Evolutionary conservation across 1,139 yeast genomes (phyloP).

Genomic region (Arxiozyma bovina): DNA sequence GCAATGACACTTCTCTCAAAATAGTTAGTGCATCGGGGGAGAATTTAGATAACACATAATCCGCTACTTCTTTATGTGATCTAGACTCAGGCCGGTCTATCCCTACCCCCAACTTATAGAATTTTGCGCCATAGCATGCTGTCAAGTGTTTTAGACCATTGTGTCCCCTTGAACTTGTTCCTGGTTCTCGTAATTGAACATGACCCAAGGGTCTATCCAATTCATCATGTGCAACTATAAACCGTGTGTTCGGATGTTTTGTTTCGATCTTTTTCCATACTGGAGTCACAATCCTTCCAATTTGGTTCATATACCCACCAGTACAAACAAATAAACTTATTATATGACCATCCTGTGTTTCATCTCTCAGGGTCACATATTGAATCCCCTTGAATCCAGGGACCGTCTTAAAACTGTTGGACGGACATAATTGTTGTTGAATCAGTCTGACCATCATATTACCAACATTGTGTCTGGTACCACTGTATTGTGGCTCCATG

Average conservation of each 20-base stretch:
- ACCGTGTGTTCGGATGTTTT: background rate
- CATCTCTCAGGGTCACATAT: background rate
- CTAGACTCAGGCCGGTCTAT: slow-evolving; percentile 54
- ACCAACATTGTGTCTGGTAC: slow-evolving; percentile 75
- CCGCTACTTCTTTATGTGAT: slow-evolving; percentile 41
- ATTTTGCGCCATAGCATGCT: slow-evolving; percentile 30
- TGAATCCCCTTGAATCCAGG: background rate
- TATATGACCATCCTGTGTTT: background rate
- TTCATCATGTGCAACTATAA: slow-evolving; percentile 65
- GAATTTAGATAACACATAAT: slow-evolving; percentile 49
- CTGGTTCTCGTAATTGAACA: slow-evolving; percentile 47
- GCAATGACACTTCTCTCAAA: background rate
- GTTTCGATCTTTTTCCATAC: slow-evolving; percentile 34
- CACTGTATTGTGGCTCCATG: slow-evolving; percentile 53
- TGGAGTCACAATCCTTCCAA: slow-evolving; percentile 47
- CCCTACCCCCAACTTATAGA: slow-evolving; percentile 53
- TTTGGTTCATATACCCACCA: slow-evolving; percentile 54
- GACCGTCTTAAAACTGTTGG: background rate
- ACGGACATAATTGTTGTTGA: slow-evolving; percentile 11
- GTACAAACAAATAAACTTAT: slow-evolving; percentile 41
- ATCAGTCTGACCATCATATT: slow-evolving; percentile 18
- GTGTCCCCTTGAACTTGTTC: slow-evolving; percentile 64
- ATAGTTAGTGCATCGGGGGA: slow-evolving; percentile 18
- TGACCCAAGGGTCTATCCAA: slow-evolving; percentile 56
- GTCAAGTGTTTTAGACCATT: slow-evolving; percentile 64